Evolutionary conservation across 495 filamentous ascomycete species (phyloP).

Genomic region (Neurospora pannonica): DNA sequence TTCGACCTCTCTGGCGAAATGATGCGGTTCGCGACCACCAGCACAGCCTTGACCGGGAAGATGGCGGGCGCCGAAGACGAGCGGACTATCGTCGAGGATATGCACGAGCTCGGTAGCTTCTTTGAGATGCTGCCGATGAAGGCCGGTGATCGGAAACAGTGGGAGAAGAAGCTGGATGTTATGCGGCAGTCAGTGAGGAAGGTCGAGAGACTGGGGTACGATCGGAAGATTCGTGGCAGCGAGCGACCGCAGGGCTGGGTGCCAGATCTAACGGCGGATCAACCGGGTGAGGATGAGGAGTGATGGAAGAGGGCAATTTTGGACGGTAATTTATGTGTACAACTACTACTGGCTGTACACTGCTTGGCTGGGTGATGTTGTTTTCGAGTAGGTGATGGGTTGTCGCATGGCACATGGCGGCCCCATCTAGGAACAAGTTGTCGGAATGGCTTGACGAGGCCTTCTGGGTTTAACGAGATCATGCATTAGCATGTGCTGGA

Average conservation of each 20-base stretch:
- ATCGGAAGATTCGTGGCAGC: conserved; percentile 71
- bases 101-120: conserved; percentile 59
- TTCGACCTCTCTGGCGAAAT: conserved; percentile 91
- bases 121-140: conserved; percentile 63
- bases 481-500: background rate
- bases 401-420: background rate
- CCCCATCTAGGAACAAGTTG: background rate
- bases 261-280: conserved; percentile 53
- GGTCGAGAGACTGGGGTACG: conserved; percentile 84
- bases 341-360: background rate
- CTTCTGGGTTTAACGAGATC: background rate
- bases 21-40: conserved; percentile 89
- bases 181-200: conserved; percentile 87
- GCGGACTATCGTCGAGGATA: conserved; percentile 60
- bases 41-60: conserved; percentile 54
- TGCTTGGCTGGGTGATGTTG: background rate
- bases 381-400: background rate
- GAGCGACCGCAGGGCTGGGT: conserved; percentile 91
- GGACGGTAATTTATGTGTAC: background rate
- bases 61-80: conserved; percentile 32
- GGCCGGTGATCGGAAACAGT: conserved; percentile 25
- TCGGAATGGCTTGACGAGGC: background rate
- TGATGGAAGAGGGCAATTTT: background rate
- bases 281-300: conserved; percentile 1
- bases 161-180: conserved; percentile 72